Evolutionary conservation across 441 rosid species (phyloP).

Genomic region (Erodium moschatum): DNA sequence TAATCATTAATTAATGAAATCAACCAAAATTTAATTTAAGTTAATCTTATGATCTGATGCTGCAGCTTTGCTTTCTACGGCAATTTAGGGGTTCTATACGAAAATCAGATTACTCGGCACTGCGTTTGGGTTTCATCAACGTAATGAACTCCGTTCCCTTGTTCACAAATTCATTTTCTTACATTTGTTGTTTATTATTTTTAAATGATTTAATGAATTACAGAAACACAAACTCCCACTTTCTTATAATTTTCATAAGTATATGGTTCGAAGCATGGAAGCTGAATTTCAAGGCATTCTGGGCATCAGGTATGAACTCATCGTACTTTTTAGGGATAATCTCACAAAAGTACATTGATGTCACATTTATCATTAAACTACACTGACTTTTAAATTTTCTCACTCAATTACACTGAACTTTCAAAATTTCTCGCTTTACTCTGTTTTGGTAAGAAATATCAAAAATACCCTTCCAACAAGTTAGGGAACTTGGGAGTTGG

Average conservation of each 20-base stretch:
- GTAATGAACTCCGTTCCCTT: constrained; percentile 21
- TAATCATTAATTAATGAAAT: neutral
- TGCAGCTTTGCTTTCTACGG: constrained; percentile 84
- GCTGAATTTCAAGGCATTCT: constrained; percentile 87
- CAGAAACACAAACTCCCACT: constrained; percentile 87
- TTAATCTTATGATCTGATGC: constrained; percentile 8
- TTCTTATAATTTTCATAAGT: constrained; percentile 76
- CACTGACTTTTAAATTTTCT: too few relatives aligned
- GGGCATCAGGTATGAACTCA: constrained; percentile 59
- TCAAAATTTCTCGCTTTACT: too few relatives aligned
- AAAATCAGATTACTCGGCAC: constrained; percentile 80
- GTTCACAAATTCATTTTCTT: too few relatives aligned
- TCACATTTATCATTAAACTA: too few relatives aligned
- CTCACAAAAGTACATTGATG: too few relatives aligned
- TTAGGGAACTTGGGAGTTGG: too few relatives aligned
- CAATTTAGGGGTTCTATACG: constrained; percentile 67
- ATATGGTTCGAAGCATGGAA: constrained; percentile 96
- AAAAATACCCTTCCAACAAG: too few relatives aligned
- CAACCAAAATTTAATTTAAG: neutral
- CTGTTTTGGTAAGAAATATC: too few relatives aligned
- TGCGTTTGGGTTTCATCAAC: constrained; percentile 74
- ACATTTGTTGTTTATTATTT: neutral
- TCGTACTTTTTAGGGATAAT: neutral
- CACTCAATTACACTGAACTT: too few relatives aligned
- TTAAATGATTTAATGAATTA: constrained; percentile 18